Evolutionary conservation across 352 stramenopile genomes (phyloP).

Genomic region (Globisporangium apiculatum): DNA sequence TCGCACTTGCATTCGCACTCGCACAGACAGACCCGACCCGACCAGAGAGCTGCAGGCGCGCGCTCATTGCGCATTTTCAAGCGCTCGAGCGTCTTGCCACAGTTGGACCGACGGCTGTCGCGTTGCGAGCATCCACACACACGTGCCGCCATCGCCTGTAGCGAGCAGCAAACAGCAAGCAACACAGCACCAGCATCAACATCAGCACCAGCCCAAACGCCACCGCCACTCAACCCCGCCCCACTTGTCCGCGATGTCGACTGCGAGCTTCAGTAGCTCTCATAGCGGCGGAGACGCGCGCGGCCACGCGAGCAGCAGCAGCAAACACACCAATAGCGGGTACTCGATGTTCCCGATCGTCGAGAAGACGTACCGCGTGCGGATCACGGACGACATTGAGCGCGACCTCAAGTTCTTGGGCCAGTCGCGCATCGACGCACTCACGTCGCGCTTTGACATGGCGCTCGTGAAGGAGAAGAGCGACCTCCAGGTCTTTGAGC

Average conservation of each 20-base stretch:
- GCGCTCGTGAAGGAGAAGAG: constrained; percentile 63
- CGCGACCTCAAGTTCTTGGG: constrained; percentile 78
- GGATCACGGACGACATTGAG: constrained; percentile 78
- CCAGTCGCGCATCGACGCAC: constrained; percentile 71
- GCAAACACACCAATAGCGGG: constrained; percentile 13
- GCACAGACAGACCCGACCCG: too few species aligned
- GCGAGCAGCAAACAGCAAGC: not conserved
- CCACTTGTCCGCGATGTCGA: constrained; percentile 11
- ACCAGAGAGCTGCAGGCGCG: too few species aligned
- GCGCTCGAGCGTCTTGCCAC: not conserved
- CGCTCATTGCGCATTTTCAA: not conserved
- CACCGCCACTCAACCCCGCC: not conserved
- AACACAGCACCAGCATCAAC: not conserved
- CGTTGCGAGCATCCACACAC: not conserved
- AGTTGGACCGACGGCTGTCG: too few species aligned
- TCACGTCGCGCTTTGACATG: constrained; percentile 80
- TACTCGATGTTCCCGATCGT: constrained; percentile 84
- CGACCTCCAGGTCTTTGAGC: constrained; percentile 69
- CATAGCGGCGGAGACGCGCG: constrained; percentile 14
- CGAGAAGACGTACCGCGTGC: constrained; percentile 75
- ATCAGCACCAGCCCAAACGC: not conserved
- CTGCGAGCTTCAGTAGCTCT: constrained; percentile 17
- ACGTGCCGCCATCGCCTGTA: not conserved
- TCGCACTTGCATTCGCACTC: too few species aligned
- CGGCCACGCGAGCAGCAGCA: constrained; percentile 1